phyloP scores from a whole-genome alignment of 2,329 filamentous ascomycete species.

The Fusarium sp. region DNA sequence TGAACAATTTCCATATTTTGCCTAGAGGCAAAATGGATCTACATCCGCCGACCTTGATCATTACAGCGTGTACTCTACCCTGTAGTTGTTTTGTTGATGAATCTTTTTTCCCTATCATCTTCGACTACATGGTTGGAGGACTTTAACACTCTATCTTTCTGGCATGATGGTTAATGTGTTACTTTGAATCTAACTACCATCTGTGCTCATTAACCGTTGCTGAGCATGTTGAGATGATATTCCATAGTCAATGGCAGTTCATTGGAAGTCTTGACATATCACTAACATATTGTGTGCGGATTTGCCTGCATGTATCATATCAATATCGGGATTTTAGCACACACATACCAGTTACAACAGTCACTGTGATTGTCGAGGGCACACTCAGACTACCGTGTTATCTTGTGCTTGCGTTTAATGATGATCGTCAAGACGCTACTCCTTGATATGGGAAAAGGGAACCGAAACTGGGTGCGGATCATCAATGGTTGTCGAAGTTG shows the following conservation, averaged over 20 bases:
- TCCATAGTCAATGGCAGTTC: too few relatives aligned
- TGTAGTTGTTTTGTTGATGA: conserved; percentile 14
- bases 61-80: conserved; percentile 23
- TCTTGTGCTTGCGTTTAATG: conserved; percentile 4
- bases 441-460: conserved; percentile 16
- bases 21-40: conserved; percentile 35
- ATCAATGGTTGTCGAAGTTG: conserved; percentile 13
- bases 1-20: conserved; percentile 24
- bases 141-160: not conserved
- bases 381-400: not conserved
- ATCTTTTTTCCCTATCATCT: conserved; percentile 7
- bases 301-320: not conserved
- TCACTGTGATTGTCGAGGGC: not conserved
- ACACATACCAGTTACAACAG: not conserved
- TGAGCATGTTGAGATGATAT: not conserved
- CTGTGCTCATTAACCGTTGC: not conserved
- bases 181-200: not conserved
- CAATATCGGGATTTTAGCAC: not conserved
- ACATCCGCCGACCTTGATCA: conserved; percentile 20
- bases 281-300: not conserved
- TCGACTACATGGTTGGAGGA: not conserved
- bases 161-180: too few relatives aligned
- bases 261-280: not conserved
- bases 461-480: conserved; percentile 17
- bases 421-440: conserved; percentile 16